Conservation (phyloP, 352 stramenopile genomes). For the Phytophthora capsici region DNA sequence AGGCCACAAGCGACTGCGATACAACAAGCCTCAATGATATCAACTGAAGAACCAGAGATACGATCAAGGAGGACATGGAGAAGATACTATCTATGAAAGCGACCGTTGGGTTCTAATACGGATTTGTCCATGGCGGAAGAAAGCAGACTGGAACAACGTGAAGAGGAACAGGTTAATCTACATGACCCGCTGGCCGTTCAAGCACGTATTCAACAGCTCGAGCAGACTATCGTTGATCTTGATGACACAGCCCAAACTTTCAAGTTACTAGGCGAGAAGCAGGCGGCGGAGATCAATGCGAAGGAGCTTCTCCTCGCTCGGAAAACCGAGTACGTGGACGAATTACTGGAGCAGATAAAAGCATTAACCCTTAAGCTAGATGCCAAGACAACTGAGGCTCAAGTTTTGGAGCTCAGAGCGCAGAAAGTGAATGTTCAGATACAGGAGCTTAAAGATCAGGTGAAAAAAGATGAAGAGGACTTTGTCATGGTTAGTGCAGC, state of each 20-base stretch:
- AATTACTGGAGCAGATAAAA: slow-evolving; percentile 59
- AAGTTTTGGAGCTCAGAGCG: slow-evolving; percentile 23
- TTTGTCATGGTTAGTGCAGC: slow-evolving; percentile 67
- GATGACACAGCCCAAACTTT: slow-evolving; percentile 37
- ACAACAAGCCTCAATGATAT: slow-evolving; percentile 1
- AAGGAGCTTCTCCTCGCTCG: slow-evolving; percentile 68
- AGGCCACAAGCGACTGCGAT: slow-evolving; percentile 29
- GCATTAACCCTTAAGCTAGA: slow-evolving; percentile 13
- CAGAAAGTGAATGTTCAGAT: slow-evolving; percentile 36
- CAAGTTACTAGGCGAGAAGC: slow-evolving; percentile 68
- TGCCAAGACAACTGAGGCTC: slow-evolving; percentile 20
- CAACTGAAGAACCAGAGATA: slow-evolving; percentile 4
- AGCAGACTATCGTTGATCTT: slow-evolving; percentile 24
- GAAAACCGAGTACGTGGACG: slow-evolving; percentile 70
- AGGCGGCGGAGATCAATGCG: slow-evolving; percentile 67
- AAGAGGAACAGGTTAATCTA: slow-evolving; percentile 5
- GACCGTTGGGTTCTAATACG: slow-evolving; percentile 29
- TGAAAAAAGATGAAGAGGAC: slow-evolving; percentile 72
- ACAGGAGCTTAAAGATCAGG: slow-evolving; percentile 49
- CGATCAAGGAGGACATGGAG: not conserved
- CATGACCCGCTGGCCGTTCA: slow-evolving; percentile 5
- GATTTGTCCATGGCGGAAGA: slow-evolving; percentile 18
- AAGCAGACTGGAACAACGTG: not conserved
- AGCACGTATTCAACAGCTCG: slow-evolving; percentile 19
- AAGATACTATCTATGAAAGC: slow-evolving; percentile 3